Evolutionary conservation across 306 rosid species (phyloP).

Genomic region (Rosa lucieae): DNA sequence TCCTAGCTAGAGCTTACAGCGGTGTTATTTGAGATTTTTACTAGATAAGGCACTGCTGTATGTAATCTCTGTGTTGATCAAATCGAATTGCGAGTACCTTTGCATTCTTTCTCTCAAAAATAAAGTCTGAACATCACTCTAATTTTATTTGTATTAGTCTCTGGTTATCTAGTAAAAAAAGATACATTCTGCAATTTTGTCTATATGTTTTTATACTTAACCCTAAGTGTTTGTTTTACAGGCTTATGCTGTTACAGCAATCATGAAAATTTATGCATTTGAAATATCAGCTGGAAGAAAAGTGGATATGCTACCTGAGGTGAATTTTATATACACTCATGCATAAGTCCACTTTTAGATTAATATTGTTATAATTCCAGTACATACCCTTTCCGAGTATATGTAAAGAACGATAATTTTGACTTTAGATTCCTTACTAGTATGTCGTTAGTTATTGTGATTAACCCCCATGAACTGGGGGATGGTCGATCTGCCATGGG

Average conservation of each 20-base stretch:
- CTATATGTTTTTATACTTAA: background rate
- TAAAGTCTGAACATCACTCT: too few relatives aligned
- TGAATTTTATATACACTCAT: constrained; percentile 28
- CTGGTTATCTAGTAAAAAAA: background rate
- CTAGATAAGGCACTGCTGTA: too few relatives aligned
- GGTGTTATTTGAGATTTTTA: too few relatives aligned
- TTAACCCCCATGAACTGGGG: background rate
- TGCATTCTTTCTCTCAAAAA: too few relatives aligned
- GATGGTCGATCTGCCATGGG: background rate
- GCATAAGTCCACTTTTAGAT: background rate
- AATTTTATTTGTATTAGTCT: too few relatives aligned
- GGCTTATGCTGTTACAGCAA: constrained; percentile 90
- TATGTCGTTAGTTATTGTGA: background rate
- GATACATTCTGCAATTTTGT: background rate
- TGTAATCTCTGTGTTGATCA: too few relatives aligned
- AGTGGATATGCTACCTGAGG: constrained; percentile 86
- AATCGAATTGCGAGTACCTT: too few relatives aligned
- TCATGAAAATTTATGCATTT: constrained; percentile 81
- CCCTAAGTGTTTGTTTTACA: constrained; percentile 26
- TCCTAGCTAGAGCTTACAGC: too few relatives aligned
- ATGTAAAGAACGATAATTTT: background rate
- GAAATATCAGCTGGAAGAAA: constrained; percentile 75
- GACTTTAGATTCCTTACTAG: background rate
- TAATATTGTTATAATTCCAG: background rate
- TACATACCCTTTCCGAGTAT: background rate